Evolutionary conservation across 2,329 filamentous ascomycete genomes (phyloP).

Genomic region (Fusarium brevicatenulatum): DNA sequence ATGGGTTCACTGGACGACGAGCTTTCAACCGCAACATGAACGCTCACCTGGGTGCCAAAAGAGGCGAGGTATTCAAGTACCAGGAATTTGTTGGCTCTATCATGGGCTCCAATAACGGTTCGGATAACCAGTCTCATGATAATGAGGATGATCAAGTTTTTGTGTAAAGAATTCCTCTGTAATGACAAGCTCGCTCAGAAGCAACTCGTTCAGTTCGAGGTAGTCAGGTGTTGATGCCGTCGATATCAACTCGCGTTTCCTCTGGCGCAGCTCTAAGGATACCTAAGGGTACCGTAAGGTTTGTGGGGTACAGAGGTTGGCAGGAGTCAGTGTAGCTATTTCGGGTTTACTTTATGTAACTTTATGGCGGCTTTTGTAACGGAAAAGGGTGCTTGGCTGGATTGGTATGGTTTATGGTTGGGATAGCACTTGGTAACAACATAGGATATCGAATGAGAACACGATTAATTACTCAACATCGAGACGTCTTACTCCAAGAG

Average conservation of each 20-base stretch:
- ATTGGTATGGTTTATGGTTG: constrained; percentile 15
- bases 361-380: constrained; percentile 11
- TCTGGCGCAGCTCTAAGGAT: background rate
- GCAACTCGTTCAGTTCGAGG: background rate
- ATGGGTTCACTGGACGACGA: constrained; percentile 83
- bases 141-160: constrained; percentile 40
- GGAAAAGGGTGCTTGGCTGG: constrained; percentile 19
- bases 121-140: constrained; percentile 48
- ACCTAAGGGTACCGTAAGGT: background rate
- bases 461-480: constrained; percentile 14
- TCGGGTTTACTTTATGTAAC: background rate
- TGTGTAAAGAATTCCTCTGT: background rate
- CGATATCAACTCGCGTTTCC: background rate
- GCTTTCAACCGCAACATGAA: constrained; percentile 77
- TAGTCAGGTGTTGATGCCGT: background rate
- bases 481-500: background rate
- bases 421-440: constrained; percentile 19
- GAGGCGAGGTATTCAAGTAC: constrained; percentile 92
- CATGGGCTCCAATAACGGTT: constrained; percentile 61
- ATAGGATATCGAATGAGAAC: constrained; percentile 27
- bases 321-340: background rate
- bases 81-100: constrained; percentile 86
- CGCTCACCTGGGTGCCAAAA: constrained; percentile 64
- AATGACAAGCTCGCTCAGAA: background rate
- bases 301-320: background rate